Percentiles rank a stretch among this genome's conserved stretches.
Evolutionary conservation across 2,329 filamentous ascomycete genomes (phyloP).

Genomic region (Aspergillus alliaceus): DNA sequence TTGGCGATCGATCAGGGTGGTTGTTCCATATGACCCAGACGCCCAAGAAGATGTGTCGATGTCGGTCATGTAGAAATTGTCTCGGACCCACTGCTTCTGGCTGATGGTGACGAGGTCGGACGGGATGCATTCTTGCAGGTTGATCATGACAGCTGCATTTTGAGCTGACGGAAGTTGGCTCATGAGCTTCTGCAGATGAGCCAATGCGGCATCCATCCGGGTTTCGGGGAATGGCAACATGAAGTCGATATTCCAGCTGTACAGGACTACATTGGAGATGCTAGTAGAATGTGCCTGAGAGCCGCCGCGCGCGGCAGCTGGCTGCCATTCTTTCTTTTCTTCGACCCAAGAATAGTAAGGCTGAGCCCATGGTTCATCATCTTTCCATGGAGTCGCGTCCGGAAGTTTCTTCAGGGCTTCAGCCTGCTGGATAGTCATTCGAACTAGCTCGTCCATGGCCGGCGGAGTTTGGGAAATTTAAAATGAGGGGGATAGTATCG

Average conservation of each 20-base stretch:
- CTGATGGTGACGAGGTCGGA: constrained; percentile 4
- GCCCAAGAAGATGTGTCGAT: constrained; percentile 3
- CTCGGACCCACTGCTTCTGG: constrained; percentile 2
- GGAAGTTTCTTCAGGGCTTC: too few relatives aligned
- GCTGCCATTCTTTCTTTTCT: too few relatives aligned
- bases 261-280: too few relatives aligned
- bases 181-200: not conserved
- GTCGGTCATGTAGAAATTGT: constrained; percentile 4
- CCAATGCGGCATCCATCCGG: constrained; percentile 6
- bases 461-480: too few relatives aligned
- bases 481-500: too few relatives aligned
- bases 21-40: constrained; percentile 6
- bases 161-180: not conserved
- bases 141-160: not conserved
- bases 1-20: not conserved
- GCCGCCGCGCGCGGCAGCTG: too few relatives aligned
- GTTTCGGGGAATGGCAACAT: constrained; percentile 4
- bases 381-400: too few relatives aligned
- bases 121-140: constrained; percentile 7
- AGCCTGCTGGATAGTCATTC: too few relatives aligned
- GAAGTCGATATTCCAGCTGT: constrained; percentile 13
- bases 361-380: too few relatives aligned
- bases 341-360: too few relatives aligned
- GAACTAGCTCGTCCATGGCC: too few relatives aligned
- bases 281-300: too few relatives aligned